Base-by-base conservation (phyloP, 345 rosid species). In the Citrus hindsii region DNA sequence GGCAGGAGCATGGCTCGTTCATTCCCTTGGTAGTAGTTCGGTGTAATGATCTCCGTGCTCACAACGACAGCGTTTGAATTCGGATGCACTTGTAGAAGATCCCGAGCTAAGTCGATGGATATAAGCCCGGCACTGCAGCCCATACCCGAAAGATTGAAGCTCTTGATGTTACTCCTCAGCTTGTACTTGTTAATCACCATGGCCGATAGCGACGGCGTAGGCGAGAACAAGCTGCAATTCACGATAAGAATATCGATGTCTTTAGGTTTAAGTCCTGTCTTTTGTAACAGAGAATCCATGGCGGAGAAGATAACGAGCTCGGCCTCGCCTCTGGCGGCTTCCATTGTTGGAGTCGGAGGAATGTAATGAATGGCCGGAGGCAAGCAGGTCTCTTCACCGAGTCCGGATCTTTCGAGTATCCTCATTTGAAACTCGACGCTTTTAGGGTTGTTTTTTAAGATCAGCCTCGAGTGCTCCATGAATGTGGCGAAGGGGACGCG, bases 291-390 rank as follows among this genome's bases (percentile, higher is more conserved):
- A 74, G 89, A 79, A 58, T 93, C 91, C 90, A 93, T 88, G 76
- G 87, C 90, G 4, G 95, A 82, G 88, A 93, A 93, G 61, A 93
- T 91, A 27, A 93, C 92, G 59, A 85, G 78, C 76, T 89, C 89
- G 14, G 95, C 95, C 78, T 93, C 97, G 0, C 79, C 88, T 55
- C 91, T 88, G 1, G 92, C 86, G 0, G 86, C 83, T 14, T 90
- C 90, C 92, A 93, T 87, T 33, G 84, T 89, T 2, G 95, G 92
- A 2, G 35, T 89, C 0, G 97, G 97, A 75, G 97, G 97, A 27
- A 93, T 90, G 77, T 88, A 90, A 80, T 93, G 97, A 80, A 90
- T 89, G 32, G 95, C 95, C 0, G 95, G 95, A 8, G 97, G 95
- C 40, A 93, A 75, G 79, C 92, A 91, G 53, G 95, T 93, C 81